Conservation (phyloP, 345 rosid species). For the Xanthoceras sorbifolium region DNA sequence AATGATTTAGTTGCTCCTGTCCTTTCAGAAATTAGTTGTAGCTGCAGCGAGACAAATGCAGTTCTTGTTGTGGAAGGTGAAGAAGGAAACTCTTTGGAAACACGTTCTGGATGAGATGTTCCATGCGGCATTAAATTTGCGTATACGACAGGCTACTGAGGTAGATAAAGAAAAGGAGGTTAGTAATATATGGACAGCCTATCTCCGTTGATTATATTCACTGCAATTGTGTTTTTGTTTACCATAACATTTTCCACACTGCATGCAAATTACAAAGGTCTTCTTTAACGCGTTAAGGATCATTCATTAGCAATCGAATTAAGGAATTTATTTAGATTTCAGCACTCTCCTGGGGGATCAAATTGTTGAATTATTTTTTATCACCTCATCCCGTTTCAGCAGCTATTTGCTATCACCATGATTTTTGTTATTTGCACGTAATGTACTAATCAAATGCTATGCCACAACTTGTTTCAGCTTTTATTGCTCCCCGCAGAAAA, state of each 20-base stretch:
- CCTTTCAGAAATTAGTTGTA: slow-evolving; percentile 59
- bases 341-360: not conserved
- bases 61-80: slow-evolving; percentile 78
- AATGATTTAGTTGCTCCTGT: not conserved
- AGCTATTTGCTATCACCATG: not conserved
- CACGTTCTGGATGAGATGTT: slow-evolving; percentile 76
- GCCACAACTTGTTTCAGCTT: slow-evolving; percentile 43
- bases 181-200: slow-evolving; percentile 17
- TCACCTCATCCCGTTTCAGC: not conserved
- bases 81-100: slow-evolving; percentile 44
- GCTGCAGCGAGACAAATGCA: slow-evolving; percentile 32
- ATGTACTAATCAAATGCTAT: not conserved
- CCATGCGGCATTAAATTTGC: slow-evolving; percentile 79
- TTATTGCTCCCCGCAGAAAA: slow-evolving; percentile 39
- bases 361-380: not conserved
- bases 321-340: not conserved
- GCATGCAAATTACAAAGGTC: not conserved
- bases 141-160: slow-evolving; percentile 56
- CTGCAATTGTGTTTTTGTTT: not conserved
- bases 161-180: slow-evolving; percentile 70
- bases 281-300: not conserved
- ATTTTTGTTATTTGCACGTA: not conserved
- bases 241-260: not conserved
- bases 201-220: not conserved
- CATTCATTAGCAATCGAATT: slow-evolving; percentile 7